A percentile compares a stretch with the other conserved stretches of the same genome.
Evolutionary conservation across 805 yeast species (phyloP).

Genomic region (Monosporozyma siamensis): DNA sequence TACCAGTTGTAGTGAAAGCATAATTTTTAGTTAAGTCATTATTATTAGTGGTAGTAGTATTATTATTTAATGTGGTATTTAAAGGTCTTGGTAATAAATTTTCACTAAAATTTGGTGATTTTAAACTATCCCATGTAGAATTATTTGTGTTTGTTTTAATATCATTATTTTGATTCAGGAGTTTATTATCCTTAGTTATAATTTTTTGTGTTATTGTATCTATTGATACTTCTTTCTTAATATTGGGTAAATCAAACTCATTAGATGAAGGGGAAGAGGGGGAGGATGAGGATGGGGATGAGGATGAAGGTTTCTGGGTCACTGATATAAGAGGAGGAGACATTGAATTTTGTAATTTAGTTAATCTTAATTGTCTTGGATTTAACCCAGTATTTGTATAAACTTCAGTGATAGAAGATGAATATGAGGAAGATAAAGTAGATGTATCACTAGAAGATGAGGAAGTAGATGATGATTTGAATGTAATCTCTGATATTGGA

Average conservation of each 20-base stretch:
- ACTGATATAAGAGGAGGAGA: neutral
- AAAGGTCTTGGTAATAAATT: neutral
- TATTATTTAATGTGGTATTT: neutral
- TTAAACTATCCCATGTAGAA: neutral
- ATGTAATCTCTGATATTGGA: neutral
- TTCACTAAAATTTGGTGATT: neutral
- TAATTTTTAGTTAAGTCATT: neutral
- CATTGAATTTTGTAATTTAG: neutral
- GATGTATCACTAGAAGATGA: neutral
- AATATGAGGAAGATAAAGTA: too few relatives aligned
- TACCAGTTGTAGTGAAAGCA: neutral
- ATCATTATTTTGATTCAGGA: neutral
- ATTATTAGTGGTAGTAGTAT: neutral
- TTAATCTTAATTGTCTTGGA: neutral
- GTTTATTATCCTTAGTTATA: too few relatives aligned
- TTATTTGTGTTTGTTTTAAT: neutral
- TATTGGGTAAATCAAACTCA: too few relatives aligned
- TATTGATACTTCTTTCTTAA: neutral
- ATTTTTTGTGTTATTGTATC: neutral
- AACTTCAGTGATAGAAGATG: neutral
- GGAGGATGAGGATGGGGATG: too few relatives aligned
- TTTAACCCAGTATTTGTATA: neutral
- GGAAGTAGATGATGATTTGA: neutral
- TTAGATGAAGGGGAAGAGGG: too few relatives aligned
- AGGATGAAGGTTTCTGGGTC: neutral